Evolutionary conservation across 305 asterid genomes (phyloP), one percentile per base, ranked within the genome.

Genomic region (Fraxinus sp.): DNA sequence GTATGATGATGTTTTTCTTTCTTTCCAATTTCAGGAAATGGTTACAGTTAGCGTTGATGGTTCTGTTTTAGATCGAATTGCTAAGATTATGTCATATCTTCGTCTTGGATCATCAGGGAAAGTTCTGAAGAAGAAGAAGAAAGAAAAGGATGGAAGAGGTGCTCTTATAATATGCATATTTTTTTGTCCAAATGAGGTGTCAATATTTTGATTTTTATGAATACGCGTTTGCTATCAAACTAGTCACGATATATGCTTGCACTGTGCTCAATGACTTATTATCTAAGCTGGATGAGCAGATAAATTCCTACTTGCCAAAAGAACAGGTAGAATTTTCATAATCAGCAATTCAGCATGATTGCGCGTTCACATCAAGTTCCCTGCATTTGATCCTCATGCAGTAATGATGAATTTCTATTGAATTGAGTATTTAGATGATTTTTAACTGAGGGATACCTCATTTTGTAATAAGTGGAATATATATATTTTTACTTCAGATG

Each of bases 81-180:
- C 98, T 78, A 96, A 96, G 87, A 96, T 96, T 83, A 96, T 96
- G 98, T 77, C 98, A 57, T 96, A 96, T 89, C 98, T 96, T 84
- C 98, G 99, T 83, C 98, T 96, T 84, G 99, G 99, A 83, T 94
- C 99, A 73, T 96, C 99, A 36, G 99, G 99, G 80, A 96, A 96
- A 86, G 98, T 96, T 87, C 92, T 94, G 84, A 96, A 96, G 88
- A 96, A 94, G 97, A 96, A 96, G 91, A 96, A 92, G 91, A 96
- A 94, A 86, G 99, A 96, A 79, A 94, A 89, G 85, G 97, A 92
- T 82, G 90, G 90, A 79, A 96, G 91, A 93, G 98, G 99, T 96
- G 84, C 59, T 26, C 36, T 79, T 76, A 71, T 57, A 24, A 33
- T 13, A 62, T 43, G 76, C 84, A 16, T 66, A 30, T 52, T 41